Evolutionary conservation across 139 green algal species (phyloP), one percentile per base, ranked within the genome.

Genomic region (Chlorella sorokiniana): DNA sequence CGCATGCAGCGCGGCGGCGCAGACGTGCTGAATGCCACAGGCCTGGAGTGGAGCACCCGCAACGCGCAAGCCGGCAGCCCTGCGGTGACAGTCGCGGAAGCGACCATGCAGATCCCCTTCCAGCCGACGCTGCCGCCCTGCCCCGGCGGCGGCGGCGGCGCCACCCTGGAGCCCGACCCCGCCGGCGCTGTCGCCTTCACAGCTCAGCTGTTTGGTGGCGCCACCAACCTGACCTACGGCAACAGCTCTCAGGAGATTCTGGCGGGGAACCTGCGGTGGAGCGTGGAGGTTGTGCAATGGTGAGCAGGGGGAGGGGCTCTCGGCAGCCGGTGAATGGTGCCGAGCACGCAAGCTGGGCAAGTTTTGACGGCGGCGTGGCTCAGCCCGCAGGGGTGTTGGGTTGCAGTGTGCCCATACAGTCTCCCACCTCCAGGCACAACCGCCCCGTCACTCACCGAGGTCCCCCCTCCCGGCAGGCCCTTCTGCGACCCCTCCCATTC

Each of bases 181-280:
- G 65, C 18, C 65, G 37, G 65, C 65, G 37, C 35, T 35, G 37
- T 72, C 9, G 48, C 65, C 35, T 35, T 72, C 3, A 42, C 20
- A 2, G 37, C n/a, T 9, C 65, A 72, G 37, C 65, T 72, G 65
- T 72, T 72, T 72, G 65, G 65, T 16, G 65, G 65, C n/a, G 9
- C 48, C 20, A 72, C 65, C 65, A 72, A 72, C 20, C 14, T 72
- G 20, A 42, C 65, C 8, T 72, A 51, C 35, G 18, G 45, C 9
- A 42, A 72, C n/a, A 33, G 37, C 6, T 33, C 37, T 20, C 65
- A 41, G 37, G 65, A 72, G 65, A 33, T 72, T 33, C 65, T 72
- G 18, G 35, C 65, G 18, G 65, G 65, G 35, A 72, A 72, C 37
- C 29, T 72, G n/a, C 45, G 48, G 65, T 72, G 65, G 65, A 41